Percentiles rank a stretch among this genome's conserved stretches.
Conservation (phyloP, 75 land plant species). For the Chamaecyparis obtusa region DNA sequence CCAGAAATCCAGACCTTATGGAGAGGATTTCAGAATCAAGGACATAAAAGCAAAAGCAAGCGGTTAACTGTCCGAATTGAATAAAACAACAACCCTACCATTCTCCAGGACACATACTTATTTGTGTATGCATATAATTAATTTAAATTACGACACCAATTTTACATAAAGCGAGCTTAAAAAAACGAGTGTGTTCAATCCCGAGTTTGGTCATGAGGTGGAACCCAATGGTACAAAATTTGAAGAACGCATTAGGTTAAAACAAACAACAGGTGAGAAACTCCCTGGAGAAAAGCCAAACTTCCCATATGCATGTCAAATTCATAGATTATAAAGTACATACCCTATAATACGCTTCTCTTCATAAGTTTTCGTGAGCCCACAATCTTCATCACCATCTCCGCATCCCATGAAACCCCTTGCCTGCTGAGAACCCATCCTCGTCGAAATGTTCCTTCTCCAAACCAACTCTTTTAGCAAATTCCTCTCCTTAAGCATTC, state of each 20-base stretch:
- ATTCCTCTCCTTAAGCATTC: not conserved
- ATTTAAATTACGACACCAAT: no score
- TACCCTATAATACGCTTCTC: conserved; percentile 81
- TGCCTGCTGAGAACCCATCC: conserved; percentile 20
- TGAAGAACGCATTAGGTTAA: not conserved
- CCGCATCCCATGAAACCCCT: conserved; percentile 68
- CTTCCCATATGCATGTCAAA: not conserved
- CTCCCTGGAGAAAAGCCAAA: not conserved
- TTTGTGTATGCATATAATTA: not conserved
- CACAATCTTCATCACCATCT: conserved; percentile 75
- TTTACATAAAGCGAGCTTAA: not conserved
- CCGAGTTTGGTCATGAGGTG: not conserved
- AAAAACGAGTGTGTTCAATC: not conserved
- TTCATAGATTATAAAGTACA: not conserved
- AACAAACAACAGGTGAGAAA: not conserved
- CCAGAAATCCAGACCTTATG: not conserved
- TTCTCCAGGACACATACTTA: not conserved
- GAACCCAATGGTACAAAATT: not conserved
- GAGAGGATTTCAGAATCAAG: no score
- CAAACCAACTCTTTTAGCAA: no score
- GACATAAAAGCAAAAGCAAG: no score
- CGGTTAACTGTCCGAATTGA: not conserved
- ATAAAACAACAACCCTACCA: not conserved
- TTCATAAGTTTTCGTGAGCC: conserved; percentile 60
- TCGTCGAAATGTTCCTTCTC: not conserved